phyloP scores from a whole-genome alignment of 768 basidiomycete species.

The Chlorophyllum brunneum region DNA sequence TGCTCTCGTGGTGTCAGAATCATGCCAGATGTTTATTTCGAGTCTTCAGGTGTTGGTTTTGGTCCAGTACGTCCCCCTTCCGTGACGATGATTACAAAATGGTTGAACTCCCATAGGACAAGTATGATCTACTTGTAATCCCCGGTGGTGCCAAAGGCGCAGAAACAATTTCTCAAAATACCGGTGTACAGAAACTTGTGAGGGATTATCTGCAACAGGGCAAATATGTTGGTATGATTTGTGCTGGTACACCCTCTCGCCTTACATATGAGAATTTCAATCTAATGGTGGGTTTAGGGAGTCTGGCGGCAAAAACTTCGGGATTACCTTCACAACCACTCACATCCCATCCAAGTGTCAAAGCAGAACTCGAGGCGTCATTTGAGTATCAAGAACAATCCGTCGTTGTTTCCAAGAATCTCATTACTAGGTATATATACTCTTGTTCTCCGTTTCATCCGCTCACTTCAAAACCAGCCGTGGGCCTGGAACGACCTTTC shows the following conservation, averaged over 20 bases:
- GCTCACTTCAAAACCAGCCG: slow-evolving; percentile 47
- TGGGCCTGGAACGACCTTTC: slow-evolving; percentile 77
- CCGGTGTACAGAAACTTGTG: slow-evolving; percentile 60
- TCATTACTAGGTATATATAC: slow-evolving; percentile 67
- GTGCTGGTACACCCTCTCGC: slow-evolving; percentile 54
- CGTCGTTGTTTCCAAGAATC: slow-evolving; percentile 67
- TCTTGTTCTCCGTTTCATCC: not conserved
- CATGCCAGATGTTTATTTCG: slow-evolving; percentile 58
- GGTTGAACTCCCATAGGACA: slow-evolving; percentile 36
- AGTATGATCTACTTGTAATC: slow-evolving; percentile 66
- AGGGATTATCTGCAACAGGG: slow-evolving; percentile 46
- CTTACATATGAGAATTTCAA: not conserved
- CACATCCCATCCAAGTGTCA: slow-evolving; percentile 79
- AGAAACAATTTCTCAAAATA: slow-evolving; percentile 59
- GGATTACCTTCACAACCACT: slow-evolving; percentile 57
- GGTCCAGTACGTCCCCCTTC: slow-evolving; percentile 52
- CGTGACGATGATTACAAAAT: not conserved
- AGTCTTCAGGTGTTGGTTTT: slow-evolving; percentile 29
- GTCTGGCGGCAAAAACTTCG: slow-evolving; percentile 61
- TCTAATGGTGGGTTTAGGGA: slow-evolving; percentile 50
- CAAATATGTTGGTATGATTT: slow-evolving; percentile 79
- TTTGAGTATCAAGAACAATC: slow-evolving; percentile 73
- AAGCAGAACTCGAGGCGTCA: slow-evolving; percentile 46
- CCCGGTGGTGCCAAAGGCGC: slow-evolving; percentile 81
- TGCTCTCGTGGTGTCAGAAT: slow-evolving; percentile 75